Conservation (phyloP, 2,329 filamentous ascomycete genomes). For the Diaporthe aspalathi region DNA sequence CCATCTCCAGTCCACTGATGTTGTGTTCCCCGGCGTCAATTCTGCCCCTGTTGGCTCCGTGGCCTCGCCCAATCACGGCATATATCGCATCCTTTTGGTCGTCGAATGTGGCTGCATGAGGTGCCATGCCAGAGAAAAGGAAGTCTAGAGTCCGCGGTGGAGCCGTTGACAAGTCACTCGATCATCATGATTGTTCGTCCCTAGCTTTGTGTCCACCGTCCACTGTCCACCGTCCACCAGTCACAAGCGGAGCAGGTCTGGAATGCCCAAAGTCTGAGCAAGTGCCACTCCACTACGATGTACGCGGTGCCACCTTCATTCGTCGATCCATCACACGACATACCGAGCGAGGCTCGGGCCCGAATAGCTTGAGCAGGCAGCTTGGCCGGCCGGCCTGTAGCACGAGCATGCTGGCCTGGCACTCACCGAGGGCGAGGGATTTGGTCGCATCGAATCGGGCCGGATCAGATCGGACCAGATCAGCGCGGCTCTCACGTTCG, state of each 20-base stretch:
- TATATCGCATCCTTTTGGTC: slow-evolving; percentile 9
- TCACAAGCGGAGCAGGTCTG: slow-evolving; percentile 16
- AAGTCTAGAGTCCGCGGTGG: slow-evolving; percentile 30
- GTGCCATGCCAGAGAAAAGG: slow-evolving; percentile 29
- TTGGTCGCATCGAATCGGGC: not conserved
- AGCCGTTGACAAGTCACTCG: slow-evolving; percentile 18
- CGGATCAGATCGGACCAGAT: not conserved
- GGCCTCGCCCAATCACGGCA: slow-evolving; percentile 37
- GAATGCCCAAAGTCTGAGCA: slow-evolving; percentile 19
- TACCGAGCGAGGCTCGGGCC: slow-evolving; percentile 13
- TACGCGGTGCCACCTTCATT: slow-evolving; percentile 1
- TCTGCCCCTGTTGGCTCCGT: slow-evolving; percentile 15
- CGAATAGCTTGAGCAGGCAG: not conserved
- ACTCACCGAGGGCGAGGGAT: not conserved
- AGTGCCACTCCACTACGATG: slow-evolving; percentile 4
- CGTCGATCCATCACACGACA: slow-evolving; percentile 31
- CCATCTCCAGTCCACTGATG: not conserved
- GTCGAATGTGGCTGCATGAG: slow-evolving; percentile 19
- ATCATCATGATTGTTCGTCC: slow-evolving; percentile 17
- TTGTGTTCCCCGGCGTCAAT: slow-evolving; percentile 13
- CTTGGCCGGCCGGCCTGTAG: not conserved
- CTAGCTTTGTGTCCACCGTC: not conserved
- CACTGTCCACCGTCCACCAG: no score
- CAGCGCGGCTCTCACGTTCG: slow-evolving; percentile 18
- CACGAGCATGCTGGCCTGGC: not conserved